Conservation (phyloP, 129 eudicot species). For the Artemisia argyi region DNA sequence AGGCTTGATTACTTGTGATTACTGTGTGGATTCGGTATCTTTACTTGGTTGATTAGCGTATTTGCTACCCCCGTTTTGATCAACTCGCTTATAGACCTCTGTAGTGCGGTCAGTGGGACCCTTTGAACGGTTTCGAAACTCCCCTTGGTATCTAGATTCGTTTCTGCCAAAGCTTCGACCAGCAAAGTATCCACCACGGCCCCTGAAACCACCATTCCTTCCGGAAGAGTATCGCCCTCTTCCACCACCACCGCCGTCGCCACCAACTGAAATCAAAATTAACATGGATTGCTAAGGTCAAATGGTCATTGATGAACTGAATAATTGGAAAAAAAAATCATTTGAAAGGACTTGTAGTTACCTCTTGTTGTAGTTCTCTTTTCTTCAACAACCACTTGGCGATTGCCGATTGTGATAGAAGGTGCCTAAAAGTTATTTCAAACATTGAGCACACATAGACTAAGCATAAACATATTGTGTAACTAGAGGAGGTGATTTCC, state of each 20-base stretch:
- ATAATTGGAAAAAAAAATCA: neutral
- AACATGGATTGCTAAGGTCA: neutral
- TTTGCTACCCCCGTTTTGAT: conserved; percentile 42
- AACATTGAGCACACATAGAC: neutral
- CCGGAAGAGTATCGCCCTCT: conserved; percentile 55
- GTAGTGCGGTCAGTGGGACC: conserved; percentile 40
- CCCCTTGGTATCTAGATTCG: conserved; percentile 48
- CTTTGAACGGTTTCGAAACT: conserved; percentile 38
- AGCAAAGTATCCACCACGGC: conserved; percentile 54
- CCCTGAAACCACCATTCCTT: conserved; percentile 58
- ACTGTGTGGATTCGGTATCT: conserved; percentile 19
- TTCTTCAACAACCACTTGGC: conserved; percentile 61
- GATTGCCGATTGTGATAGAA: conserved; percentile 55
- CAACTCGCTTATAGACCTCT: conserved; percentile 53
- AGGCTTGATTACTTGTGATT: neutral
- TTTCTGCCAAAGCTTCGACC: conserved; percentile 63
- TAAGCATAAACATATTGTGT: neutral
- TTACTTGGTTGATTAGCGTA: conserved; percentile 39
- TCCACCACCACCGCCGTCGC: conserved; percentile 41
- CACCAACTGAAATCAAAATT: conserved; percentile 39
- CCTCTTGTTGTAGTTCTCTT: conserved; percentile 83
- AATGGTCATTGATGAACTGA: neutral
- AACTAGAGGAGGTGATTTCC: neutral
- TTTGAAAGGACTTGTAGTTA: neutral
- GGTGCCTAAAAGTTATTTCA: conserved; percentile 49